phyloP scores from a whole-genome alignment of 495 filamentous ascomycete genomes.

The Lasiosphaeris hirsuta region DNA sequence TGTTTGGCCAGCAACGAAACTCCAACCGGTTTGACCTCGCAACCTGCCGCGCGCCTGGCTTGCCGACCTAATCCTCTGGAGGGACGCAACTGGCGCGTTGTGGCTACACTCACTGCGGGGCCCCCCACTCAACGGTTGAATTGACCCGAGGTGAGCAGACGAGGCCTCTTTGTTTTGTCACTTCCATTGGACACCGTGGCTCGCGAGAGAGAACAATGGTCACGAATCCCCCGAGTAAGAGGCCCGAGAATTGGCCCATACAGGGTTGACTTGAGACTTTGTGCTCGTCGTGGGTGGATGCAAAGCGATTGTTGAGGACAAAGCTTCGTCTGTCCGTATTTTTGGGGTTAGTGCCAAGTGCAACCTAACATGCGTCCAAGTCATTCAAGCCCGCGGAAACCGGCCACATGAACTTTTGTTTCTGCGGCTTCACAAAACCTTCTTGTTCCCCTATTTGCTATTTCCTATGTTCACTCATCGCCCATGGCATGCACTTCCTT shows the following conservation, averaged over 20 bases:
- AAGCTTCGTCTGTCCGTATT: background rate
- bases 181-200: slow-evolving; percentile 9
- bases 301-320: background rate
- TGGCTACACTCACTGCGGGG: background rate
- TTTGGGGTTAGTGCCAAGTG: background rate
- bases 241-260: background rate
- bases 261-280: background rate
- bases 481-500: background rate
- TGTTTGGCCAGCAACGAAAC: slow-evolving; percentile 20
- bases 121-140: background rate
- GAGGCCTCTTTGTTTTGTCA: slow-evolving; percentile 11
- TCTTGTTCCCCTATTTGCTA: too few relatives aligned
- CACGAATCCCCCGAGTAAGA: background rate
- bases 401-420: background rate
- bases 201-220: slow-evolving; percentile 6
- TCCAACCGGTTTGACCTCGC: slow-evolving; percentile 17
- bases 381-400: background rate
- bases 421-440: background rate
- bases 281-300: background rate
- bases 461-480: too few relatives aligned
- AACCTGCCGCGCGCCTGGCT: slow-evolving; percentile 29
- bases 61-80: background rate
- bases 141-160: slow-evolving; percentile 18
- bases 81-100: background rate
- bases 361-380: background rate